Conservation (phyloP, 108 stramenopile genomes). For the Schizochytrium sp. region DNA sequence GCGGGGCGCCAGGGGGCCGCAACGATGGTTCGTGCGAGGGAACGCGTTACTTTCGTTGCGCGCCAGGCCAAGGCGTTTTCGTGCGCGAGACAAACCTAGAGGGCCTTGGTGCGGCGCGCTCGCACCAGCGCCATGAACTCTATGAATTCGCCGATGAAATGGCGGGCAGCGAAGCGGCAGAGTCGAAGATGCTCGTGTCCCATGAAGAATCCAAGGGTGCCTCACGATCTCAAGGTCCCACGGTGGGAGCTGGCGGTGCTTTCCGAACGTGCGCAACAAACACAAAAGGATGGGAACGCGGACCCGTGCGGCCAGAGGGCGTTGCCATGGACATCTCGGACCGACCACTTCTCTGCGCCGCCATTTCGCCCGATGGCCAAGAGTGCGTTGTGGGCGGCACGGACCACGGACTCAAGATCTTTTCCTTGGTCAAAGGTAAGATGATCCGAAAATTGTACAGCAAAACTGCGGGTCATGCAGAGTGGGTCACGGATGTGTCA, state of each 20-base stretch:
- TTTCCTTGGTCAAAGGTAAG: background rate
- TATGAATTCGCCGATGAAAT: background rate
- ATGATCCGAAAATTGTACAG: background rate
- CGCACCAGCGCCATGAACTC: background rate
- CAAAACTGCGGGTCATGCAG: background rate
- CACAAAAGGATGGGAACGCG: background rate
- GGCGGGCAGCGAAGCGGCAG: background rate
- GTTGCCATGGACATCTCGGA: background rate
- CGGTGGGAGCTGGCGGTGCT: background rate
- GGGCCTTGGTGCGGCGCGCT: background rate
- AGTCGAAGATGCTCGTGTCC: background rate
- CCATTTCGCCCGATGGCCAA: background rate
- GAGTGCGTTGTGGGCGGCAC: conserved; percentile 7
- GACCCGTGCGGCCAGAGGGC: background rate
- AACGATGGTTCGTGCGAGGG: background rate
- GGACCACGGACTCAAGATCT: background rate
- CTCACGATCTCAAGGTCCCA: background rate
- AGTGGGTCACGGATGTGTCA: background rate
- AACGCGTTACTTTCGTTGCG: background rate
- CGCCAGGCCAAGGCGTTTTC: background rate
- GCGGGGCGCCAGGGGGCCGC: background rate
- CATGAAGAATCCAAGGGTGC: background rate
- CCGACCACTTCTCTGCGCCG: background rate
- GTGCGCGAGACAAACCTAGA: background rate
- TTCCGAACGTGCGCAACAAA: background rate